A percentile compares a stretch with the other conserved stretches of the same genome.
Evolutionary conservation across 805 yeast species (phyloP).

Genomic region (Starmerella ratchasimensis): DNA sequence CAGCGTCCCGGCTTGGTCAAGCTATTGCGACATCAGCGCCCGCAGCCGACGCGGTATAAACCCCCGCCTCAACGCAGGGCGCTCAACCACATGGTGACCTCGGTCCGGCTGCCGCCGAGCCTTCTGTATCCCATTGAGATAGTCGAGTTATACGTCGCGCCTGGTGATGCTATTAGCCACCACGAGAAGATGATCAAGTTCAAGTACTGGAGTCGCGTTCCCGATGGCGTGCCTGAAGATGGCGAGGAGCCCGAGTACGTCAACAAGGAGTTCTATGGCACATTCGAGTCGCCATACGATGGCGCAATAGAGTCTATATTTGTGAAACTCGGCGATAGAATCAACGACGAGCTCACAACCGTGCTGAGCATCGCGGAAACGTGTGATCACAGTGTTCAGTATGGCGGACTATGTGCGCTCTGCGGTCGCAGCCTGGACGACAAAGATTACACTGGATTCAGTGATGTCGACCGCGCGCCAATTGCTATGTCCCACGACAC

Average conservation of each 20-base stretch:
- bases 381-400: constrained; percentile 84
- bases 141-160: constrained; percentile 34
- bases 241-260: constrained; percentile 25
- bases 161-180: constrained; percentile 36
- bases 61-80: neutral
- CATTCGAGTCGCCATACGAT: constrained; percentile 71
- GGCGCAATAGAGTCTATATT: constrained; percentile 46
- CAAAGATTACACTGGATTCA: constrained; percentile 63
- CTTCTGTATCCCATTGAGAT: constrained; percentile 58
- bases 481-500: constrained; percentile 84
- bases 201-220: constrained; percentile 47
- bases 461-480: constrained; percentile 60
- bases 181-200: constrained; percentile 46
- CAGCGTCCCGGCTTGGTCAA: no score
- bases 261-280: constrained; percentile 27
- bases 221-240: constrained; percentile 29
- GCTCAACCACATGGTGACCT: constrained; percentile 10
- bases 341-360: constrained; percentile 34
- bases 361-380: constrained; percentile 59
- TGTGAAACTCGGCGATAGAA: constrained; percentile 45
- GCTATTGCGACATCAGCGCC: no score
- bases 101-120: constrained; percentile 38
- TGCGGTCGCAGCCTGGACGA: constrained; percentile 71
- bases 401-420: constrained; percentile 85
- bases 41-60: no score